A percentile compares a stretch with the other conserved stretches of the same genome.
phyloP scores from a whole-genome alignment of 441 rosid species.

The Gossypium trilobum region DNA sequence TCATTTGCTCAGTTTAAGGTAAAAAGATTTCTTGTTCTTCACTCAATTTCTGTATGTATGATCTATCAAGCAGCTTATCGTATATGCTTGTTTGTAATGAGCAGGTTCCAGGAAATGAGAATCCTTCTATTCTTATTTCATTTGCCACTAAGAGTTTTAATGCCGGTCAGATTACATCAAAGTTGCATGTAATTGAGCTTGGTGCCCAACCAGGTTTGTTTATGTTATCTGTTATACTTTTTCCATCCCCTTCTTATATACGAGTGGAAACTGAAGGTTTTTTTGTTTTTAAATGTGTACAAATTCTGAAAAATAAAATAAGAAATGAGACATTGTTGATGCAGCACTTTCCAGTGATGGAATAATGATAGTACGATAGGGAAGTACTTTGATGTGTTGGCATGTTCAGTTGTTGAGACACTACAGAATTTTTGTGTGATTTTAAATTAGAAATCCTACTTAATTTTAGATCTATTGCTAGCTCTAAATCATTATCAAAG shows the following conservation, averaged over 20 bases:
- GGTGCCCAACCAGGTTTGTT: conserved; percentile 91
- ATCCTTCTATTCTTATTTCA: conserved; percentile 78
- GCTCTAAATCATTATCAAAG: not conserved
- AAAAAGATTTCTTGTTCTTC: conserved; percentile 9
- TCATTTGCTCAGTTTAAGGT: conserved; percentile 91
- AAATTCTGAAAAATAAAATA: not conserved
- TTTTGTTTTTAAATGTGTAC: too few species aligned
- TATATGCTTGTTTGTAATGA: conserved; percentile 4
- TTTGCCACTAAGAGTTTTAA: conserved; percentile 79
- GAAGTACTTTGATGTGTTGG: not conserved
- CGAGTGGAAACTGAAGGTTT: not conserved
- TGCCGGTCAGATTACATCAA: conserved; percentile 87
- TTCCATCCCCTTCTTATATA: not conserved
- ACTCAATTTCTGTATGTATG: not conserved
- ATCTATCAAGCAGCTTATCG: not conserved
- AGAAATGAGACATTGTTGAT: not conserved
- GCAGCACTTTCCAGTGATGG: not conserved
- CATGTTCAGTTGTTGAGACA: not conserved
- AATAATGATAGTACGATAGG: not conserved
- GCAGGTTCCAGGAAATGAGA: conserved; percentile 94
- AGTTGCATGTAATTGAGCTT: conserved; percentile 93
- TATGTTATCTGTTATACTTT: conserved; percentile 11
- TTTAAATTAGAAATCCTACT: not conserved
- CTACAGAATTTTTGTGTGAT: not conserved
- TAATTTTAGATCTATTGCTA: not conserved